These are phyloP conservation scores for Colletotrichum sp. DNA, from an alignment of 2,329 filamentous ascomycete species.

Conservation along the genomic window DNA sequence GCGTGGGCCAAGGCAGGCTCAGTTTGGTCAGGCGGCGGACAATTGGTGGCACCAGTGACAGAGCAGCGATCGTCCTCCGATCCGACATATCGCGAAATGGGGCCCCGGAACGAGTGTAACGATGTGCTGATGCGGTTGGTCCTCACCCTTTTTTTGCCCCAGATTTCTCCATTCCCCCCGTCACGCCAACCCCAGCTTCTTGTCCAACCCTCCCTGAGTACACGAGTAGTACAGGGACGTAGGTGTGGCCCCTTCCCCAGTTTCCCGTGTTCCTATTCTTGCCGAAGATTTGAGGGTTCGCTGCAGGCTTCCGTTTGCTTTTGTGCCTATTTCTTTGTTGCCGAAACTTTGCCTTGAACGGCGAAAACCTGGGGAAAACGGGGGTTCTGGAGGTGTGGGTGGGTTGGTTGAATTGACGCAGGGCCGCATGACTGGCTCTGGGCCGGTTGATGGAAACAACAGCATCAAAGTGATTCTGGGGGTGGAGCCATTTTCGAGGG, in stretches of 20 bases:
- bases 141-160: not conserved
- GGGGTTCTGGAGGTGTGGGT: not conserved
- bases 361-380: constrained; percentile 16
- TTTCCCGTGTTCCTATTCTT: constrained; percentile 10
- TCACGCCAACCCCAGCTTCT: constrained; percentile 1
- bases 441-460: not conserved
- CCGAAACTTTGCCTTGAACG: not conserved
- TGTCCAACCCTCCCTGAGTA: not conserved
- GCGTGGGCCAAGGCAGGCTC: constrained; percentile 18
- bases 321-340: not conserved
- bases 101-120: constrained; percentile 5
- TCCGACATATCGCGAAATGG: constrained; percentile 8
- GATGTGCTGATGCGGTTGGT: not conserved
- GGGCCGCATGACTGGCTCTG: not conserved
- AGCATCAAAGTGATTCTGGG: not conserved
- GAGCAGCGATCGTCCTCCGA: constrained; percentile 8
- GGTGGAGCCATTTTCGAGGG: not conserved
- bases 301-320: not conserved
- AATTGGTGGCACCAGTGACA: constrained; percentile 11
- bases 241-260: not conserved
- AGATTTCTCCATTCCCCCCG: constrained; percentile 2
- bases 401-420: not conserved
- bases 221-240: not conserved
- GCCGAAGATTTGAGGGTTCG: not conserved
- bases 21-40: constrained; percentile 8